Evolutionary conservation across 192 early-diverging fungal species (phyloP).

Genomic region (Haplosporangium gracile): DNA sequence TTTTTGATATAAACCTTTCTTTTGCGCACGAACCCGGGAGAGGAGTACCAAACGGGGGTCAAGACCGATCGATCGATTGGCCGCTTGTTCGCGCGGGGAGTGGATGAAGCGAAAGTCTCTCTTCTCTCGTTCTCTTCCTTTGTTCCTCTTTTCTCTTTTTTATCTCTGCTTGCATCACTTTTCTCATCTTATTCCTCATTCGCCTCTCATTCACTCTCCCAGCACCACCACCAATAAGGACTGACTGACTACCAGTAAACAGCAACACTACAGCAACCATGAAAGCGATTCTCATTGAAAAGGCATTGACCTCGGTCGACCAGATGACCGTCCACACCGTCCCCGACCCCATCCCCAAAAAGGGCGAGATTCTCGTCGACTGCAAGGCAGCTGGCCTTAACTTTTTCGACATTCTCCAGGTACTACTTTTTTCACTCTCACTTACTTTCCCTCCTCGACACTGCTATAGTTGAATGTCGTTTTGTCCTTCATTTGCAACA

Average conservation of each 20-base stretch:
- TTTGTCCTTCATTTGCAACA: background rate
- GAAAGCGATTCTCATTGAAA: slow-evolving; percentile 65
- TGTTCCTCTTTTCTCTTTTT: background rate
- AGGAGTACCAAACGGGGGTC: slow-evolving; percentile 2
- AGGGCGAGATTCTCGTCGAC: slow-evolving; percentile 74
- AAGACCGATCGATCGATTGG: slow-evolving; percentile 32
- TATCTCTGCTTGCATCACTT: background rate
- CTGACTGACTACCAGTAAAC: background rate
- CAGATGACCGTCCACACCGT: slow-evolving; percentile 68
- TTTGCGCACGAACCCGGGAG: background rate
- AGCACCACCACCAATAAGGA: background rate
- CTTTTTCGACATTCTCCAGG: slow-evolving; percentile 83
- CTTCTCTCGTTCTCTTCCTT: background rate
- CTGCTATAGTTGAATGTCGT: background rate
- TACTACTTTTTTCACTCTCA: slow-evolving; percentile 3
- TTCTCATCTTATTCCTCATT: background rate
- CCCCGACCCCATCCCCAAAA: slow-evolving; percentile 69
- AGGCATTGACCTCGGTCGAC: slow-evolving; percentile 67
- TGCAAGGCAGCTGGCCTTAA: slow-evolving; percentile 78
- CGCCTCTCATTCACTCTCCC: background rate
- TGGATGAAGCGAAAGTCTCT: background rate
- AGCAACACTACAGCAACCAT: background rate
- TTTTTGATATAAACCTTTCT: background rate
- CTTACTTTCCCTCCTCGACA: background rate
- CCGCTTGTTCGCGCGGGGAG: background rate